Conservation (phyloP, 2,329 filamentous ascomycete species). For the Graphilbum sp. region DNA sequence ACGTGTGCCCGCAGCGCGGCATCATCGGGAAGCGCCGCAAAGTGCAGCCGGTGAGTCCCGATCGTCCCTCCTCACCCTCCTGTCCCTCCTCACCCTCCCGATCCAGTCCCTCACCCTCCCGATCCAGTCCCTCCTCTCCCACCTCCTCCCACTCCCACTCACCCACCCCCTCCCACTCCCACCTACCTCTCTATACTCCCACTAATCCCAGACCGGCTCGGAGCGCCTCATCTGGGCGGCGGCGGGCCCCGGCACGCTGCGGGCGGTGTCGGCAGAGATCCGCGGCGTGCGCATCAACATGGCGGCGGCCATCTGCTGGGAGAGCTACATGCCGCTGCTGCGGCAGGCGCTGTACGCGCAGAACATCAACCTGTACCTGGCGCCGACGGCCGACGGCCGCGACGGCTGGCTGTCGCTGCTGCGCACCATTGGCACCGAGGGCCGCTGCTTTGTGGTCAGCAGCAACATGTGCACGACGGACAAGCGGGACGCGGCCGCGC, state of each 20-base stretch:
- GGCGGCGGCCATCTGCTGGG: slow-evolving; percentile 86
- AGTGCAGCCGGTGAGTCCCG: slow-evolving; percentile 59
- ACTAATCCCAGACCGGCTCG: slow-evolving; percentile 54
- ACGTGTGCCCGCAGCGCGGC: slow-evolving; percentile 60
- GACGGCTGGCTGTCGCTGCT: slow-evolving; percentile 74
- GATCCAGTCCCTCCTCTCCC: no score
- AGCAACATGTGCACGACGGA: slow-evolving; percentile 63
- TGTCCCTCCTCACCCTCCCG: no score
- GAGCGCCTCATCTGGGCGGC: slow-evolving; percentile 84
- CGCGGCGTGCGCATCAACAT: slow-evolving; percentile 66
- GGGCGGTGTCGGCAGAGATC: slow-evolving; percentile 64
- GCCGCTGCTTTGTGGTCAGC: slow-evolving; percentile 70
- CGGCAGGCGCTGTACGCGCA: slow-evolving; percentile 73
- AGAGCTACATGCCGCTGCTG: slow-evolving; percentile 88
- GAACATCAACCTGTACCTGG: slow-evolving; percentile 82
- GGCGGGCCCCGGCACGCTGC: slow-evolving; percentile 61
- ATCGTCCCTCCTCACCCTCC: not conserved
- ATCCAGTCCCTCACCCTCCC: no score
- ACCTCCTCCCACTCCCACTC: no score
- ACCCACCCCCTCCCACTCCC: no score
- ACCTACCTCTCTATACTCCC: no score
- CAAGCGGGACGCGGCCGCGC: no score
- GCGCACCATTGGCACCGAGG: slow-evolving; percentile 66
- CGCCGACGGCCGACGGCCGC: slow-evolving; percentile 72
- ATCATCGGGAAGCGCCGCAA: slow-evolving; percentile 75